These are phyloP conservation scores for Garcia nutans DNA, from an alignment of 345 rosid species.

Conservation along the genomic window DNA sequence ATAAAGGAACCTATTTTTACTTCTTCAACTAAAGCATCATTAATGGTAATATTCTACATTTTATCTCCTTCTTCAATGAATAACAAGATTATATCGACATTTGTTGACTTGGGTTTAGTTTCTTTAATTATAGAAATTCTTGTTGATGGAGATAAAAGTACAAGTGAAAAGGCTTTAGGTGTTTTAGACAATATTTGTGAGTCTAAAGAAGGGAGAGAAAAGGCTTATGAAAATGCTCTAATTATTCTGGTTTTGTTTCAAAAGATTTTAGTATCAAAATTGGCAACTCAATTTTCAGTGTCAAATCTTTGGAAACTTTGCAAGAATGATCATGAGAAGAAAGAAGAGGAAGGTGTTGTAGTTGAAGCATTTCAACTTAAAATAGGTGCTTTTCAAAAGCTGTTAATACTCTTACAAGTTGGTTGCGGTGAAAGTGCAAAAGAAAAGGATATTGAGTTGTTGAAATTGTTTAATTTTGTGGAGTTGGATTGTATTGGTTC, in stretches of 20 bases:
- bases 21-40: conserved; percentile 30
- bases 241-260: conserved; percentile 31
- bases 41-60: conserved; percentile 29
- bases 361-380: conserved; percentile 35
- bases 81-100: conserved; percentile 10
- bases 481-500: conserved; percentile 31
- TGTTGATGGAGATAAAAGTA: conserved; percentile 33
- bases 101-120: conserved; percentile 27
- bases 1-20: conserved; percentile 36
- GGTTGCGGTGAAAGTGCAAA: conserved; percentile 27
- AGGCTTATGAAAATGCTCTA: conserved; percentile 26
- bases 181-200: conserved; percentile 33
- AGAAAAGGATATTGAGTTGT: conserved; percentile 31
- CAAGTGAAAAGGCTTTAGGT: conserved; percentile 37
- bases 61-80: background rate
- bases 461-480: conserved; percentile 32
- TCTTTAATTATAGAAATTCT: conserved; percentile 29
- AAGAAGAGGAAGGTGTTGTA: conserved; percentile 10
- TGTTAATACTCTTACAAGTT: conserved; percentile 36
- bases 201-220: conserved; percentile 28
- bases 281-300: conserved; percentile 26
- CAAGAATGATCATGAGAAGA: conserved; percentile 12
- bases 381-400: conserved; percentile 33
- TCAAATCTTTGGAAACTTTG: conserved; percentile 39
- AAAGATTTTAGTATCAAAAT: conserved; percentile 33